Evolutionary conservation across 2,329 filamentous ascomycete species (phyloP), one percentile per base, ranked within the genome.

Genomic region (Cryphonectria naterciae): DNA sequence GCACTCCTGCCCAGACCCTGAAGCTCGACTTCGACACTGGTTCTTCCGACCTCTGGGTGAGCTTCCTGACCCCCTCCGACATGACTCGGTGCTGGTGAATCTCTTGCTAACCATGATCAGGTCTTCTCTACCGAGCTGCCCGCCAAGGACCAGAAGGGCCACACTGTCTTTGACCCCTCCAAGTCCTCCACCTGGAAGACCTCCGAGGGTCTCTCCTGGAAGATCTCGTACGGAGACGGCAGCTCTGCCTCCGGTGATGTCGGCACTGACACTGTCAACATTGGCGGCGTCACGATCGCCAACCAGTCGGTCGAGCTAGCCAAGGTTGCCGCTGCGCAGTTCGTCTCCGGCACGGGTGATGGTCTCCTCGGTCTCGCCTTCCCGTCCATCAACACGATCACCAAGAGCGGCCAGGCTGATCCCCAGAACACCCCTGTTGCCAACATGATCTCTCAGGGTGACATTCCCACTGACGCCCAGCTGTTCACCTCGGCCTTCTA

Each of bases 1-100:
- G 92, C 39, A 90, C 87, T 1, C 91, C 91, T 22, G 79, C 84
- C 1, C 91, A 93, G 81, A 88, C 81, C 62, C 74, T 90, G 60
- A 85, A 84, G 73, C 79, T 93, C 19, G 87, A 92, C 76, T 92
- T 93, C 73, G 91, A 93, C 77, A 92, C 91, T 54, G 91, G 91
- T 28, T 92, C 89, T 15, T 85, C 90, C 28, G 91, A 93, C 81
- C 83, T 92, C 32, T 93, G 90, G 91, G 87, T 89, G 81, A 75
- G 83, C 11, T 13, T 32, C 32, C 37, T 39, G 13, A 37, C 37
- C 37, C 7, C 37, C 37, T 2, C 39, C 41, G 10, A n/a, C 22
- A 13, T 64, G n/a, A 62, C 25, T 25, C 35, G n/a, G 32, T 11
- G 60, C 22, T 43, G 61, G 15, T 46, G 61, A 28, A 19, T 8